Base-by-base conservation (phyloP, 345 rosid species). In the Clausena lansium region DNA sequence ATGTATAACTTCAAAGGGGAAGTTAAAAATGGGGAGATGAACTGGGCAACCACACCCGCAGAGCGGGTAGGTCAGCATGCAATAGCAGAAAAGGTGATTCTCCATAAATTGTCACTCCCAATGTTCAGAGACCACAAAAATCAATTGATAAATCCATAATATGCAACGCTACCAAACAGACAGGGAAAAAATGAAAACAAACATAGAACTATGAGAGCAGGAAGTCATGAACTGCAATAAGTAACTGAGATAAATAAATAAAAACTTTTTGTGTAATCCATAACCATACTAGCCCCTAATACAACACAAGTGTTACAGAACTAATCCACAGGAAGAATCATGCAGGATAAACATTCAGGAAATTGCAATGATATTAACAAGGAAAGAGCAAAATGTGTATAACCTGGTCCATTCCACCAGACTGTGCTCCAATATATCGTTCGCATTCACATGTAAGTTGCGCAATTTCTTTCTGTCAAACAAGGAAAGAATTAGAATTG, bases 341-440 rank as follows among this genome's bases (percentile, higher is more conserved):
- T 32, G 75, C 62, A 38, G 25, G 25, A 60, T 15, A 75, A 6
- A 41, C 24, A 52, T 6, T 15, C 27, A 38, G 9, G 54, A 25
- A 5, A 58, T 10, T 5, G 52, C 9, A 69, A 66, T 11, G 11
- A 76, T 71, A 61, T 17, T 67, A 24, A 14, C 22, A 10, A 61
- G 38, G 2, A 54, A 68, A 8, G 41, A 69, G 62, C 50, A 79
- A 59, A 27, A 45, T 39, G 41, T 32, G 15, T 32, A 30, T 47
- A 75, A 96, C 98, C 97, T 97, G 99, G 83, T 94, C 99, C 99
- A 97, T 97, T 74, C 99, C 99, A 79, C 99, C 99, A 69, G 99
- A 94, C 67, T 91, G 99, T 7, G 98, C 94, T 83, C 99, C 99
- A 70, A 97, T 91, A 74, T 97, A 98, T 71, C 90, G 87, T 85